Conservation (phyloP, 805 yeast genomes). For the Candida tammaniensis region DNA sequence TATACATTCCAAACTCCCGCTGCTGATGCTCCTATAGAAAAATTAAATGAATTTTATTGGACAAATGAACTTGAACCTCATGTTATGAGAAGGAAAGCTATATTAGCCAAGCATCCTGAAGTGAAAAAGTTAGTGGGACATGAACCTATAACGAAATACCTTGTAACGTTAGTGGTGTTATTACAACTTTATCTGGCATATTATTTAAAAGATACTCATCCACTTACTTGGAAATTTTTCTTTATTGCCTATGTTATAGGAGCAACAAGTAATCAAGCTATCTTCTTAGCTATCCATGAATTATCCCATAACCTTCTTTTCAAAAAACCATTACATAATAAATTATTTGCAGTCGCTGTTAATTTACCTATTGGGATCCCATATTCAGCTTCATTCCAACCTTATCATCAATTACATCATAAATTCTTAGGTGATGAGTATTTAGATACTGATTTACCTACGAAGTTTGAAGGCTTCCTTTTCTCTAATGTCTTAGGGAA, state of each 20-base stretch:
- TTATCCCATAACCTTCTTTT: slow-evolving; percentile 81
- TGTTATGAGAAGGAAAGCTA: slow-evolving; percentile 65
- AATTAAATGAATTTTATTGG: slow-evolving; percentile 73
- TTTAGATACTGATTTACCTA: slow-evolving; percentile 87
- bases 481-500: slow-evolving; percentile 80
- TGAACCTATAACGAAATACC: slow-evolving; percentile 83
- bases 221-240: slow-evolving; percentile 54
- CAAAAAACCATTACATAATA: slow-evolving; percentile 73
- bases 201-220: slow-evolving; percentile 52
- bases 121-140: slow-evolving; percentile 78
- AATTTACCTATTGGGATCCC: slow-evolving; percentile 90
- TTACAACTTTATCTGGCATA: slow-evolving; percentile 69
- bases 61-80: slow-evolving; percentile 83
- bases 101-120: slow-evolving; percentile 73
- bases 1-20: slow-evolving; percentile 35
- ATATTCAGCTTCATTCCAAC: slow-evolving; percentile 82
- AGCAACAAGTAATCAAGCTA: slow-evolving; percentile 81
- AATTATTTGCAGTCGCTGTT: slow-evolving; percentile 70
- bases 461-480: slow-evolving; percentile 68
- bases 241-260: slow-evolving; percentile 73
- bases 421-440: slow-evolving; percentile 83
- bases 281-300: slow-evolving; percentile 87
- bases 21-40: slow-evolving; percentile 40
- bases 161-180: slow-evolving; percentile 60
- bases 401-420: slow-evolving; percentile 90